Evolutionary conservation across 2,329 filamentous ascomycete species (phyloP).

Genomic region (Chaetomium globosum): DNA sequence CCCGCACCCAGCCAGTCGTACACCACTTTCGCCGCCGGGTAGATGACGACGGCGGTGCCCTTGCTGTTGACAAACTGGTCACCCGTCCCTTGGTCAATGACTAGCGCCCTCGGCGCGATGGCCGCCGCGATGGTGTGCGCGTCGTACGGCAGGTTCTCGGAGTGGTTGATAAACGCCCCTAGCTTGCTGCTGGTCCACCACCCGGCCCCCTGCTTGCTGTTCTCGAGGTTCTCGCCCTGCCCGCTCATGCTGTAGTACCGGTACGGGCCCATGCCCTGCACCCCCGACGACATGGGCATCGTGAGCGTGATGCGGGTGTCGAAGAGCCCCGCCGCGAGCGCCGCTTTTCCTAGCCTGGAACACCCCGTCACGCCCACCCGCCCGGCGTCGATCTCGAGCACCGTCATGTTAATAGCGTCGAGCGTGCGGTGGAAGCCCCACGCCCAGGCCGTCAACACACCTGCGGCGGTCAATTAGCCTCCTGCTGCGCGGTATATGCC

Average conservation of each 20-base stretch:
- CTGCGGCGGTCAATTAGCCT: slow-evolving; percentile 29
- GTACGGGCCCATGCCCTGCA: slow-evolving; percentile 59
- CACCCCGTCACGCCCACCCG: slow-evolving; percentile 56
- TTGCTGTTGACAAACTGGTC: slow-evolving; percentile 54
- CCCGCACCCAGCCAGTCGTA: slow-evolving; percentile 57
- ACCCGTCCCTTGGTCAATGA: slow-evolving; percentile 58
- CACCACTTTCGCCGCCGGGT: slow-evolving; percentile 55
- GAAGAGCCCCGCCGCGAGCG: slow-evolving; percentile 55
- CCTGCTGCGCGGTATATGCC: too few species aligned
- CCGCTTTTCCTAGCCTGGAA: slow-evolving; percentile 58
- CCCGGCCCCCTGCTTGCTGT: slow-evolving; percentile 55
- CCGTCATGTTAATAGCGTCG: slow-evolving; percentile 53
- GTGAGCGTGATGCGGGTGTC: slow-evolving; percentile 57
- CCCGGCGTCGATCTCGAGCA: slow-evolving; percentile 49
- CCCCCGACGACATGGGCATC: slow-evolving; percentile 59
- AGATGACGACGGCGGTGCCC: slow-evolving; percentile 54
- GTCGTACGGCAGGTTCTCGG: slow-evolving; percentile 57
- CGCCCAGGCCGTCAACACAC: slow-evolving; percentile 57
- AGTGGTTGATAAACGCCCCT: slow-evolving; percentile 59
- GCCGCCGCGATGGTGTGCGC: slow-evolving; percentile 62
- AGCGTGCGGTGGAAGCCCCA: slow-evolving; percentile 59
- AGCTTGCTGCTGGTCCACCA: slow-evolving; percentile 59
- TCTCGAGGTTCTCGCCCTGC: slow-evolving; percentile 52
- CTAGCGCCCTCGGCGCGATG: slow-evolving; percentile 58
- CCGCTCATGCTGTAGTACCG: slow-evolving; percentile 52